Evolutionary conservation across 1,139 yeast species (phyloP), one percentile per base, ranked within the genome.

Genomic region (Blastobotrys capitulatus): DNA sequence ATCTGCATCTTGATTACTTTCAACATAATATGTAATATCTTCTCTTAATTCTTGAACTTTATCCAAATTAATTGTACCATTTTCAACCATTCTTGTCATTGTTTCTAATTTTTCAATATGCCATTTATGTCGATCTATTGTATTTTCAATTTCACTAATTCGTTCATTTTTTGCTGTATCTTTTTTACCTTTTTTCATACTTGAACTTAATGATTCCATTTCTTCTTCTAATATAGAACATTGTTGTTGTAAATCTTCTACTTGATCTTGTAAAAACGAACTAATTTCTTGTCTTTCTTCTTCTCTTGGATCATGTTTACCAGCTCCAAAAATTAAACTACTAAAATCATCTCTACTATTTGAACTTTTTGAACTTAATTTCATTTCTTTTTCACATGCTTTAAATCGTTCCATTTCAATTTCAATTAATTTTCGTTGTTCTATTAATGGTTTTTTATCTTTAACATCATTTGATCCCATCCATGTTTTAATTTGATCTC

Each of bases 401-500:
- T 94, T 94, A 71, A 94, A 94, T 60, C 92, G 79, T 69, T 94
- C 98, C 99, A 92, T 92, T 50, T 61, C 70, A 42, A 80, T 80
- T 67, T 94, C 97, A 58, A 94, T 92, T 58, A 82, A 73, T 58
- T 83, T 78, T 49, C 98, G 76, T 60, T 89, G 86, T 54, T 90
- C 97, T 55, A 80, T 77, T 53, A 94, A 70, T 47, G 76, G 69
- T 65, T 87, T 85, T 70, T 89, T 95, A 63, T 92, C 94, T 68
- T 94, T 90, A 48, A 90, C 90, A 55, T 94, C 95, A 60, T 84
- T 85, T 60, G 94, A 95, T 43, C 95, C 81, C 64, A 90, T 73
- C 98, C 98, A 94, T 51, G 87, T 85, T 69, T 94, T 94, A 58
- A 94, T 86, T 69, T 90, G 97, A 68, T 94, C 98, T 66, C 98